Evolutionary conservation across 192 early-diverging fungal species (phyloP), one percentile per base, ranked within the genome.

Genomic region (Tieghemiomyces parasiticus): DNA sequence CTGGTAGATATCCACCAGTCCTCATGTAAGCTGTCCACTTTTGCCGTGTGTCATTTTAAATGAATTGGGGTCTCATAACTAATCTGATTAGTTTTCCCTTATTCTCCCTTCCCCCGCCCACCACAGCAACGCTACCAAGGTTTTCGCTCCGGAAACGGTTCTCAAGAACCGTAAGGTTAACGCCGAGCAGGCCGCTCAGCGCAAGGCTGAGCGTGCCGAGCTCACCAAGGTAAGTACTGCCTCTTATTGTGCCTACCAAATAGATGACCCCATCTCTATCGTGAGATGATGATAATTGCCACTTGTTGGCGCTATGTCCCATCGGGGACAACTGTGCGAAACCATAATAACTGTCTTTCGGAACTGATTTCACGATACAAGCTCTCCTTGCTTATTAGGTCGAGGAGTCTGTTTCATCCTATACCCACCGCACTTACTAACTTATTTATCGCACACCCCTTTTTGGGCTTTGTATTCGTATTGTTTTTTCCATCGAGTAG

Each of bases 121-220:
- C n/a, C n/a, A n/a, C n/a, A n/a, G n/a, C n/a, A n/a, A n/a, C n/a
- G n/a, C n/a, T n/a, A n/a, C n/a, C n/a, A n/a, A n/a, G n/a, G 78
- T 86, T 61, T 80, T 85, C 71, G 82, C 85, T 64, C 88, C 88
- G 74, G 88, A 91, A 75, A 88, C 87, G 63, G 74, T 87, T 72
- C 78, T 91, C 75, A 89, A 89, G 85, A 87, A 88, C 81, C 81
- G 84, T 67, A 84, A 85, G 75, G 66, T 72, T 67, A 75, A 80
- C 63, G 81, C 83, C 58, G 87, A 91, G 81, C 68, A 78, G 32
- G 78, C 79, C 62, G 81, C 75, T 62, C 76, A 79, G 58, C 72
- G 70, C 62, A 77, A 74, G 28, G 75, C 74, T 58, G 73, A 67
- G 50, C 71, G 74, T 64, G 68, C 62, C 45, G 76, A 76, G 62